A percentile compares a stretch with the other conserved stretches of the same genome.
Conservation (phyloP, 2,329 filamentous ascomycete species). For the Diaporthe ampelina region DNA sequence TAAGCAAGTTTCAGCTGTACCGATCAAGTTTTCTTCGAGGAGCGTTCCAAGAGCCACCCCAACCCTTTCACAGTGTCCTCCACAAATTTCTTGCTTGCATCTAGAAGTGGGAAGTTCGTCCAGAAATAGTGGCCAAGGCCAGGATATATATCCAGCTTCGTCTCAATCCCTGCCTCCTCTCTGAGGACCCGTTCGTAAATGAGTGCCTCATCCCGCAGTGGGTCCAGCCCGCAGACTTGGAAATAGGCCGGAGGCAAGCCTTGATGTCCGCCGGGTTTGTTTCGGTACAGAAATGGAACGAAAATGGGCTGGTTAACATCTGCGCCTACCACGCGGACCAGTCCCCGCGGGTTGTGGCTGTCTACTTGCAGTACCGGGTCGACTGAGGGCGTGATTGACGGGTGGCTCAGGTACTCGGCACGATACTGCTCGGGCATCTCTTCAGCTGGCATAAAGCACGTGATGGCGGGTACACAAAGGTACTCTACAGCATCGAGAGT, state of each 20-base stretch:
- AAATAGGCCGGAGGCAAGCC: conserved; percentile 62
- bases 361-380: conserved; percentile 44
- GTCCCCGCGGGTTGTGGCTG: background rate
- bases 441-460: conserved; percentile 43
- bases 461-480: conserved; percentile 56
- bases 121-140: conserved; percentile 49
- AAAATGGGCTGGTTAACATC: conserved; percentile 17
- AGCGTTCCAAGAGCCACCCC: conserved; percentile 45
- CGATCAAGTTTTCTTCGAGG: background rate
- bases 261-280: conserved; percentile 42
- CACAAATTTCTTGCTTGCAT: conserved; percentile 45
- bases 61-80: conserved; percentile 47
- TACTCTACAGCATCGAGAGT: conserved; percentile 47
- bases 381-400: conserved; percentile 43
- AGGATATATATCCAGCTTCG: conserved; percentile 54
- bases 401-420: conserved; percentile 47
- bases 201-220: conserved; percentile 63
- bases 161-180: conserved; percentile 56
- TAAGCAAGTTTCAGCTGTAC: background rate
- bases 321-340: conserved; percentile 2
- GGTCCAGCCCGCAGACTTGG: conserved; percentile 65
- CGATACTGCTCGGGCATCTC: conserved; percentile 46
- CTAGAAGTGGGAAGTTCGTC: conserved; percentile 47
- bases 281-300: conserved; percentile 23
- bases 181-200: conserved; percentile 63